Conservation (phyloP, 129 eudicot genomes). For the Oenanthe sinensis region DNA sequence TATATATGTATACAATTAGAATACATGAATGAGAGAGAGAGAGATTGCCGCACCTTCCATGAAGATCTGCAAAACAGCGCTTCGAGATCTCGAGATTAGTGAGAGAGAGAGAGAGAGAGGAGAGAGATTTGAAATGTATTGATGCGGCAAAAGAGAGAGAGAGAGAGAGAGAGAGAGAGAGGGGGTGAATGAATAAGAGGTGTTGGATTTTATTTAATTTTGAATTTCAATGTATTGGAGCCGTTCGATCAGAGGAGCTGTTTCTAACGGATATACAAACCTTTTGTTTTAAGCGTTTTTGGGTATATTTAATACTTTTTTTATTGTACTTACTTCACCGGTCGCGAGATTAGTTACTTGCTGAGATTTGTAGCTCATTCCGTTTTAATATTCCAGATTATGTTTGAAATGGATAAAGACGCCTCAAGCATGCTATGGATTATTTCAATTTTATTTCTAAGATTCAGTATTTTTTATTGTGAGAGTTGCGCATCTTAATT, state of each 20-base stretch:
- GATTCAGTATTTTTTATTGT: too few species aligned
- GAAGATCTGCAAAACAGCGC: background rate
- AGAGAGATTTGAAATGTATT: constrained; percentile 5
- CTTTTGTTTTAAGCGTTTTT: background rate
- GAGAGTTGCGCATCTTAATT: too few species aligned
- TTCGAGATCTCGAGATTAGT: background rate
- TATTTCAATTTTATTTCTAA: too few species aligned
- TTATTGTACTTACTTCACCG: too few species aligned
- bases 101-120: constrained; percentile 8
- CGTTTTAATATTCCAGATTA: too few species aligned
- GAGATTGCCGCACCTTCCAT: background rate
- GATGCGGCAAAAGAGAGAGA: constrained; percentile 2
- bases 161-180: background rate
- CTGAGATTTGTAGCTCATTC: too few species aligned
- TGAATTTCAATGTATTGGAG: constrained; percentile 19
- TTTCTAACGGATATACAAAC: constrained; percentile 17
- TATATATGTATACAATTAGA: background rate
- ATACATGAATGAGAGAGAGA: background rate
- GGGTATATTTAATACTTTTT: too few species aligned
- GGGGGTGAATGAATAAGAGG: background rate
- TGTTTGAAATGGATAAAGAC: too few species aligned
- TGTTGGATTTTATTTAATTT: constrained; percentile 8
- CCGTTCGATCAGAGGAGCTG: constrained; percentile 22
- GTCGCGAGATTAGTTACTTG: too few species aligned
- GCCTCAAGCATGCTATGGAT: too few species aligned